Evolutionary conservation across 805 yeast genomes (phyloP).

Genomic region (Saccharomycopsis sp.): DNA sequence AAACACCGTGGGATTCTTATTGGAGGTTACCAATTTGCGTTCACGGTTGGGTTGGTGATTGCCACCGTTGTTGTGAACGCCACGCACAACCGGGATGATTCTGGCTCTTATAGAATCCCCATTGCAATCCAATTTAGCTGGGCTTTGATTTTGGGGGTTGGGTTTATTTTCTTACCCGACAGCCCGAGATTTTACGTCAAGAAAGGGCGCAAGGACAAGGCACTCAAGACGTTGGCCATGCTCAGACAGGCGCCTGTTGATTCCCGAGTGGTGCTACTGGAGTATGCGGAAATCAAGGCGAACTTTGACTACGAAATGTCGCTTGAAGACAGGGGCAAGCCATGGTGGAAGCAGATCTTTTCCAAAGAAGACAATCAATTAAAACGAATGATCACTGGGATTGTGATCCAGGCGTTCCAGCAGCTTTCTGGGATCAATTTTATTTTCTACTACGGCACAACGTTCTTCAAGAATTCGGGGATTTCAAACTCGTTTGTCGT

Average conservation of each 20-base stretch:
- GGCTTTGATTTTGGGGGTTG: slow-evolving; percentile 51
- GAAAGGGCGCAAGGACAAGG: slow-evolving; percentile 46
- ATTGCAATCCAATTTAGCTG: slow-evolving; percentile 64
- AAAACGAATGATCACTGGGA: slow-evolving; percentile 37
- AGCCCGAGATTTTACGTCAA: slow-evolving; percentile 64
- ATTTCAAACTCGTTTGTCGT: slow-evolving; percentile 38
- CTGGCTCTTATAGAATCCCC: slow-evolving; percentile 66
- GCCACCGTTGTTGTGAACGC: slow-evolving; percentile 68
- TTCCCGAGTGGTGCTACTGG: slow-evolving; percentile 37
- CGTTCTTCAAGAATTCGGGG: slow-evolving; percentile 47
- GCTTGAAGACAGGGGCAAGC: slow-evolving; percentile 19
- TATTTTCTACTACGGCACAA: slow-evolving; percentile 61
- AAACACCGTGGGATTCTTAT: slow-evolving; percentile 73
- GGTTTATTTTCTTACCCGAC: slow-evolving; percentile 65
- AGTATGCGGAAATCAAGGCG: slow-evolving; percentile 40
- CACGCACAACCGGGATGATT: slow-evolving; percentile 41
- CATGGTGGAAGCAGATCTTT: slow-evolving; percentile 29
- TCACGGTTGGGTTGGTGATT: slow-evolving; percentile 62
- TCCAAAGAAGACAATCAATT: slow-evolving; percentile 30
- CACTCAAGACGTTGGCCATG: slow-evolving; percentile 44
- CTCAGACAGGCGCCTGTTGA: slow-evolving; percentile 42
- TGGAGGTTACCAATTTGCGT: slow-evolving; percentile 64
- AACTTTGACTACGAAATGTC: slow-evolving; percentile 38
- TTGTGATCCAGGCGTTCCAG: slow-evolving; percentile 41
- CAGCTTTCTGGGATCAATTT: slow-evolving; percentile 69